phyloP scores from a whole-genome alignment of 345 rosid species.

The Salix udensis region DNA sequence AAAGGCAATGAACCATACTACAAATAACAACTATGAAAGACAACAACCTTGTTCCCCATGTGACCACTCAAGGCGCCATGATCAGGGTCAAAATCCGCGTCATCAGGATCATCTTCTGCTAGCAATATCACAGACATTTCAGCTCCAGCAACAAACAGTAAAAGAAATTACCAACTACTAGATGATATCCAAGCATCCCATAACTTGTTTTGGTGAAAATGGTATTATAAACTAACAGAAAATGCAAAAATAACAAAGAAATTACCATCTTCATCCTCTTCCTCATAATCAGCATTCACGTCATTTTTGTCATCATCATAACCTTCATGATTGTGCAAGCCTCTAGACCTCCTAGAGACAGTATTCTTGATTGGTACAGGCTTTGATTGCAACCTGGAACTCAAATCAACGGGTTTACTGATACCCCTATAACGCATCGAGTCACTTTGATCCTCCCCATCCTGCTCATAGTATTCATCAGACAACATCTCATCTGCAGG shows the following conservation, averaged over 20 bases:
- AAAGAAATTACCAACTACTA: background rate
- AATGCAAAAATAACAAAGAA: constrained; percentile 19
- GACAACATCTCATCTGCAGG: constrained; percentile 99
- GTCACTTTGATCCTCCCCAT: constrained; percentile 92
- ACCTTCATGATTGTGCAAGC: constrained; percentile 31
- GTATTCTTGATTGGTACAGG: constrained; percentile 34
- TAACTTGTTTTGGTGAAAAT: background rate
- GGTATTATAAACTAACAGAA: background rate
- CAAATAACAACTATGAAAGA: background rate
- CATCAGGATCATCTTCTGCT: constrained; percentile 97
- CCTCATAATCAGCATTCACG: constrained; percentile 71
- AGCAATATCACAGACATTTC: constrained; percentile 28
- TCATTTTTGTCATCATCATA: constrained; percentile 36
- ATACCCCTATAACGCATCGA: constrained; percentile 54
- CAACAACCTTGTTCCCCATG: constrained; percentile 54
- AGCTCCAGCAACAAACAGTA: constrained; percentile 7
- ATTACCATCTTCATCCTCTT: constrained; percentile 85
- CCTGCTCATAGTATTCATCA: constrained; percentile 99
- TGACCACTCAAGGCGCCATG: constrained; percentile 40
- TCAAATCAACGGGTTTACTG: constrained; percentile 47
- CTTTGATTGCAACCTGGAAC: constrained; percentile 49
- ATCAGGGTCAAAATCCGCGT: constrained; percentile 93
- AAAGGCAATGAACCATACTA: background rate
- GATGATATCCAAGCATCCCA: background rate
- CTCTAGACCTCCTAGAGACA: constrained; percentile 56